These are phyloP conservation scores for Debaryomyces psychrophilus DNA, from an alignment of 1,139 yeast species.

Conservation along the genomic window DNA sequence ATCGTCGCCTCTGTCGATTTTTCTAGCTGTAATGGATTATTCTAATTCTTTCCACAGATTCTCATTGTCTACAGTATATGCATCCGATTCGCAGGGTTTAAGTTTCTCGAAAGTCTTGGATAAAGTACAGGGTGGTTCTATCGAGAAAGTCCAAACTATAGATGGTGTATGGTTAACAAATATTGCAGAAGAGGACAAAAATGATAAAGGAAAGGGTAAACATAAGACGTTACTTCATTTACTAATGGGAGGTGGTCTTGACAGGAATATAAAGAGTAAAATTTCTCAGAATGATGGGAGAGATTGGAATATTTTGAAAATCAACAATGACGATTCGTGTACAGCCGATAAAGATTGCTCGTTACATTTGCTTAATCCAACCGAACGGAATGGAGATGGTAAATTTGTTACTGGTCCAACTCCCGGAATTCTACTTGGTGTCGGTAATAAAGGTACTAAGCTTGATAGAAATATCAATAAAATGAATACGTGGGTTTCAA, in stretches of 20 bases:
- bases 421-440: conserved; percentile 70
- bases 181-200: conserved; percentile 21
- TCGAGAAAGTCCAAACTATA: conserved; percentile 58
- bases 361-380: conserved; percentile 55
- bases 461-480: conserved; percentile 25
- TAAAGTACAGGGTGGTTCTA: conserved; percentile 44
- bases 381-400: conserved; percentile 59
- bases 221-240: conserved; percentile 30
- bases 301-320: conserved; percentile 58
- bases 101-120: conserved; percentile 52
- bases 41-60: conserved; percentile 18
- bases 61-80: conserved; percentile 46
- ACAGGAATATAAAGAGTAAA: conserved; percentile 24
- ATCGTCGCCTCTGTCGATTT: conserved; percentile 59
- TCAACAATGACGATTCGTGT: conserved; percentile 51
- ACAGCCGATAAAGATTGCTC: conserved; percentile 52
- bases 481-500: conserved; percentile 61
- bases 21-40: conserved; percentile 50
- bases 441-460: conserved; percentile 55
- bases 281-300: conserved; percentile 68
- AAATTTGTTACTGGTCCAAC: conserved; percentile 63
- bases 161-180: conserved; percentile 76
- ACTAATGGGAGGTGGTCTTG: conserved; percentile 29
- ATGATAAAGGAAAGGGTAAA: conserved; percentile 21
- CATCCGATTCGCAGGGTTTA: conserved; percentile 68